Percentiles rank a stretch among this genome's conserved stretches.
phyloP scores from a whole-genome alignment of 768 basidiomycete genomes.

The Suillus cothurnatus region DNA sequence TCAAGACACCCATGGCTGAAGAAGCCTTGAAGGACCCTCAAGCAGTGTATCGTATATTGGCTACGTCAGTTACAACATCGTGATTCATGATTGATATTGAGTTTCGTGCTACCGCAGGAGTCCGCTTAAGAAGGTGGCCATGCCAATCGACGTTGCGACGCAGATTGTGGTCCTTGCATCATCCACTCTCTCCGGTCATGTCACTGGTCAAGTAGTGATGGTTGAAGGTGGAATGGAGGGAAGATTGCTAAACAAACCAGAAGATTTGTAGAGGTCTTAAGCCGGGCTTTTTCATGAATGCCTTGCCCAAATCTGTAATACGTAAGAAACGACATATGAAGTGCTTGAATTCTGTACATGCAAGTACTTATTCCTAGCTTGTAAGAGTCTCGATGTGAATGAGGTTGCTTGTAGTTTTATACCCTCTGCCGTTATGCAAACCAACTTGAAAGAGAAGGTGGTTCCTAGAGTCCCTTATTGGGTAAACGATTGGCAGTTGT shows the following conservation, averaged over 20 bases:
- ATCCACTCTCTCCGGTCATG: conserved; percentile 62
- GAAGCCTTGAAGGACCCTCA: conserved; percentile 55
- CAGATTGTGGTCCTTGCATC: conserved; percentile 68
- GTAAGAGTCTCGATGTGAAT: not conserved
- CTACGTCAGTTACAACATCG: conserved; percentile 52
- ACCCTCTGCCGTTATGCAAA: not conserved
- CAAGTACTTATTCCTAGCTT: not conserved
- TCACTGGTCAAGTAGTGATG: conserved; percentile 73
- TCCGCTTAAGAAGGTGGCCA: conserved; percentile 69
- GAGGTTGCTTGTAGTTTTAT: no score
- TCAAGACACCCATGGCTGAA: conserved; percentile 64
- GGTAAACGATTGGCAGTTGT: no score
- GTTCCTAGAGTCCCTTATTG: no score
- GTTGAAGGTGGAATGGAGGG: conserved; percentile 83
- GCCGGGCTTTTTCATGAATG: not conserved
- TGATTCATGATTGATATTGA: not conserved
- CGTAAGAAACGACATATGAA: not conserved
- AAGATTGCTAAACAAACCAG: conserved; percentile 43
- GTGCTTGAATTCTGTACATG: not conserved
- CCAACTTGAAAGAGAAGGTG: not conserved
- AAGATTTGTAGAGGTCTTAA: conserved; percentile 30
- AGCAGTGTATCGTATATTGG: conserved; percentile 58
- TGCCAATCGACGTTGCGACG: conserved; percentile 61
- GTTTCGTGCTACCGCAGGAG: conserved; percentile 42
- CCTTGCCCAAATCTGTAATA: not conserved